These are phyloP conservation scores for Exophiala viscosa DNA, from an alignment of 2,329 filamentous ascomycete species.

Conservation along the genomic window DNA sequence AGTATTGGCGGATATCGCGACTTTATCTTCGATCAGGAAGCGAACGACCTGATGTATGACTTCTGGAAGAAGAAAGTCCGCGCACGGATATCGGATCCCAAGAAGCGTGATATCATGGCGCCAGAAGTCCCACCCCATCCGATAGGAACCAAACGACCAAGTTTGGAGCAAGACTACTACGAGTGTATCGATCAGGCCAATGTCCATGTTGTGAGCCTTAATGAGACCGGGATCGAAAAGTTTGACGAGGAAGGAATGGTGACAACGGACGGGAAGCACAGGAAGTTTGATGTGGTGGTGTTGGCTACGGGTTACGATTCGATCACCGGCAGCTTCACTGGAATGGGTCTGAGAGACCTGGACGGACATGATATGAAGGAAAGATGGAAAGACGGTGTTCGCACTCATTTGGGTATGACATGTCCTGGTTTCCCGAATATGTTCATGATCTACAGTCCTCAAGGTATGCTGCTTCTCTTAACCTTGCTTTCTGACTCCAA, in stretches of 20 bases:
- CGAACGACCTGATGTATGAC: slow-evolving; percentile 52
- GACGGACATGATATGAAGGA: slow-evolving; percentile 35
- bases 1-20: slow-evolving; percentile 48
- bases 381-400: slow-evolving; percentile 34
- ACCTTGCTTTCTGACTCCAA: too few species aligned
- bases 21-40: slow-evolving; percentile 40
- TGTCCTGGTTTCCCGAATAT: slow-evolving; percentile 45
- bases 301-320: slow-evolving; percentile 43
- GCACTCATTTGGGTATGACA: slow-evolving; percentile 40
- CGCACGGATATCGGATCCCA: slow-evolving; percentile 48
- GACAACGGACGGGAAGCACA: slow-evolving; percentile 48
- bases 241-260: slow-evolving; percentile 46
- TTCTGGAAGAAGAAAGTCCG: slow-evolving; percentile 55
- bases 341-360: slow-evolving; percentile 37
- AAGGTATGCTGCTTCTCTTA: slow-evolving; percentile 27
- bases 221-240: slow-evolving; percentile 37
- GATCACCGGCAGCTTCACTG: slow-evolving; percentile 39
- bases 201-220: slow-evolving; percentile 46
- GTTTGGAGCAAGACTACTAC: slow-evolving; percentile 49
- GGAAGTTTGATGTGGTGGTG: slow-evolving; percentile 50
- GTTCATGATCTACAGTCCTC: slow-evolving; percentile 52
- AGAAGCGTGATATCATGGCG: slow-evolving; percentile 50
- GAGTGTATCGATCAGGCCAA: slow-evolving; percentile 47
- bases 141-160: slow-evolving; percentile 53
- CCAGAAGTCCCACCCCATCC: slow-evolving; percentile 51